Base-by-base conservation (phyloP, 2,329 filamentous ascomycete species). In the Xylaria digitata region DNA sequence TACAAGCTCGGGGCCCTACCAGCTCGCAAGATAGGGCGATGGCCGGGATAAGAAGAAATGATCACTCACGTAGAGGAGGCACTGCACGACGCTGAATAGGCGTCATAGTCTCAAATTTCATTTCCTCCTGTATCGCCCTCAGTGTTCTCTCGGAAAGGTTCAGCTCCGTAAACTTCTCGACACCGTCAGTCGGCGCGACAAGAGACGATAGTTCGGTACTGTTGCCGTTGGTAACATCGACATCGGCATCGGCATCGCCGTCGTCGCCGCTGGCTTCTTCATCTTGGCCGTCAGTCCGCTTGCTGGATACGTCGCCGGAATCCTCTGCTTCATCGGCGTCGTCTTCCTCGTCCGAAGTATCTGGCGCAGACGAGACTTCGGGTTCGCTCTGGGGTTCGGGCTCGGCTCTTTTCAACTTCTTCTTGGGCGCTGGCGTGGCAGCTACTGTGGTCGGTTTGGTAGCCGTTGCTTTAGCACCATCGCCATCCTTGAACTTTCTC, bases 21-120 rank as follows among this genome's bases (percentile, higher is more conserved):
- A 45, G 21, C 30, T 66, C 23, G 58, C 53, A 84, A 53, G 96
- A 84, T 15, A 94, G 94, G 3, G 95, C 94, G 65, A 98, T 97
- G n/a, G 90, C 91, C 77, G 91, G 11, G 17, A 45, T 26, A 60
- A 17, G 21, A 50, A 52, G 34, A 50, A 19, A 55, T 50, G 2
- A 30, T 1, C 19, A 70, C 61, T 62, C 45, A 65, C 50, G 61
- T 37, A 96, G 84, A 21, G 94, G 94, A 4, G 95, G 94, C 63
- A 98, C 97, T 13, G 91, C 91, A 77, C 92, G 87, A 74, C 89
- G 87, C 80, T 98, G 96, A 72, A 98, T 97, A 78, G 96, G 92
- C 0, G 96, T 98, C 94, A 99, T 97, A 54, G 86, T 94, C 76
- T 92, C 90, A 78, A 98, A 97, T 15, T 92, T 92, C 95, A 99